Percentiles rank a stretch among this genome's conserved stretches.
Conservation (phyloP, 352 stramenopile species). For the Pythium coloratum region DNA sequence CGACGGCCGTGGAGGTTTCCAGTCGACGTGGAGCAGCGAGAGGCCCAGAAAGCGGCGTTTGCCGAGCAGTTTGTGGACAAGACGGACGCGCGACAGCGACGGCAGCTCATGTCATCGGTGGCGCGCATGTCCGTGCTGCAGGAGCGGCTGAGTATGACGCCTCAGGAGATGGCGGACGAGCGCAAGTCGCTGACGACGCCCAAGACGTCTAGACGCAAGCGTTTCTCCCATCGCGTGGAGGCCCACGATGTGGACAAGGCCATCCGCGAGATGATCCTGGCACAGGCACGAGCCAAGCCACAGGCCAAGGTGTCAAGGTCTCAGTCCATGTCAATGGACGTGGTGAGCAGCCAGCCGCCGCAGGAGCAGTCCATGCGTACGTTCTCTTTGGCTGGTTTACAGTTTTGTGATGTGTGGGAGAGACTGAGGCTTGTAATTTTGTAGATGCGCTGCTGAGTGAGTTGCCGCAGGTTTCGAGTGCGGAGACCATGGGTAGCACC, state of each 20-base stretch:
- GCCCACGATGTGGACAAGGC: conserved; percentile 10
- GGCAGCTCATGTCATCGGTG: conserved; percentile 22
- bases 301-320: neutral
- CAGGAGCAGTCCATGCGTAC: conserved; percentile 18
- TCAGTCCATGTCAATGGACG: neutral
- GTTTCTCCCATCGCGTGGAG: neutral
- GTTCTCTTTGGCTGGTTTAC: neutral
- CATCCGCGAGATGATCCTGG: conserved; percentile 11
- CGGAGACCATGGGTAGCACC: neutral
- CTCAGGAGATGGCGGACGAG: conserved; percentile 30
- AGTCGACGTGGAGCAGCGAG: conserved; percentile 47
- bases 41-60: conserved; percentile 36
- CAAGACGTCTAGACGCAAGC: conserved; percentile 5
- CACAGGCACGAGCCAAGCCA: conserved; percentile 5
- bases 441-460: conserved; percentile 20
- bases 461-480: neutral
- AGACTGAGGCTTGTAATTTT: neutral
- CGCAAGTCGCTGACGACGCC: conserved; percentile 6
- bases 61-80: conserved; percentile 43
- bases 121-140: conserved; percentile 47
- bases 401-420: neutral
- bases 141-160: conserved; percentile 45
- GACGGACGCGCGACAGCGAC: conserved; percentile 14
- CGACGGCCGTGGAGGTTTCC: conserved; percentile 56
- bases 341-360: neutral